Percentiles rank a stretch among this genome's conserved stretches.
Evolutionary conservation across 139 green algal species (phyloP).

Genomic region (Mychonastes homosphaera): DNA sequence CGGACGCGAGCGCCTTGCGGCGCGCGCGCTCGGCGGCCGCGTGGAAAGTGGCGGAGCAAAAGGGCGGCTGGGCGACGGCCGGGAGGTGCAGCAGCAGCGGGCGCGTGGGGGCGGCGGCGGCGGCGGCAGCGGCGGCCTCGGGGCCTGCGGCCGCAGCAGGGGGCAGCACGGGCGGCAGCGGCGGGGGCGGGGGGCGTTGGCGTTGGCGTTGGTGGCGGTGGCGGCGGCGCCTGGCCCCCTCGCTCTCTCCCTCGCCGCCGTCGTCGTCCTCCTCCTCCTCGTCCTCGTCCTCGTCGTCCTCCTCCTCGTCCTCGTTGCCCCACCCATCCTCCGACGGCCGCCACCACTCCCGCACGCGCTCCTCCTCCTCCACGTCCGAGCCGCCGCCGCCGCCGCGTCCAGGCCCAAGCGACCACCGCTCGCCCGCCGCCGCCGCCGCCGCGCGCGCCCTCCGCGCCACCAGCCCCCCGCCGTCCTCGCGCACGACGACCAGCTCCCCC

Average conservation of each 20-base stretch:
- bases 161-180: no score
- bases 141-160: no score
- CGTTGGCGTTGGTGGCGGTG: neutral
- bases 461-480: constrained; percentile 12
- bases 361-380: constrained; percentile 66
- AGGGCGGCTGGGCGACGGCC: no score
- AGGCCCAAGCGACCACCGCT: neutral
- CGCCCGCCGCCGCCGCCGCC: no score
- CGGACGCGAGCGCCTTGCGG: no score
- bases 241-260: neutral
- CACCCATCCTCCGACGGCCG: neutral
- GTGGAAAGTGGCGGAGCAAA: no score
- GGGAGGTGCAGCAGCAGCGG: constrained; percentile 1
- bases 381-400: neutral
- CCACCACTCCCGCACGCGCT: constrained; percentile 34
- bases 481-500: constrained; percentile 67
- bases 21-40: no score
- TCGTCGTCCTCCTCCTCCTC: constrained; percentile 1
- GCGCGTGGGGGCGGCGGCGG: neutral
- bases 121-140: neutral
- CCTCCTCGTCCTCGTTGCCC: constrained; percentile 4
- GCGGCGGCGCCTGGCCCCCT: neutral
- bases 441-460: no score
- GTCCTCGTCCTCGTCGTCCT: neutral
- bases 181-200: no score